These are phyloP conservation scores for Phycomyces nitens DNA, from an alignment of 192 early-diverging fungal species.

Conservation along the genomic window DNA sequence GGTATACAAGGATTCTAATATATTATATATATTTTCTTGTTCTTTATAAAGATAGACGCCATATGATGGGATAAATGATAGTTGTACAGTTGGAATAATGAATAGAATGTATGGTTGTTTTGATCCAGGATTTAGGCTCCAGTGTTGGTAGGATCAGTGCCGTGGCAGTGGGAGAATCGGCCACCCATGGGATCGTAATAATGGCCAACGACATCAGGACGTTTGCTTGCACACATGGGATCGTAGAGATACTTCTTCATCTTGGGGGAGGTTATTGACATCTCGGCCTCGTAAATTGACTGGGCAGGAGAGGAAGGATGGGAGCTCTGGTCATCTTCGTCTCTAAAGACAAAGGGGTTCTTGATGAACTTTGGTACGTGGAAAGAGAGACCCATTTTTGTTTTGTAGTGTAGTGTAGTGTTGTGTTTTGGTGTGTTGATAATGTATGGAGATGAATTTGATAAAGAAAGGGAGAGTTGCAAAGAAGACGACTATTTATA, in stretches of 20 bases:
- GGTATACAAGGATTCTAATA: too few species aligned
- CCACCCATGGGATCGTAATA: slow-evolving; percentile 33
- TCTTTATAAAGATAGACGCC: too few species aligned
- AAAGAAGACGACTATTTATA: not conserved
- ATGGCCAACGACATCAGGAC: slow-evolving; percentile 25
- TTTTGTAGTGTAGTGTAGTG: too few species aligned
- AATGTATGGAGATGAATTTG: not conserved
- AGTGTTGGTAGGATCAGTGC: slow-evolving; percentile 25
- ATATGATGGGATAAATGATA: too few species aligned
- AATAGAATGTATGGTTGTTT: not conserved
- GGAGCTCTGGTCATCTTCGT: slow-evolving; percentile 1
- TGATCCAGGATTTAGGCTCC: slow-evolving; percentile 18
- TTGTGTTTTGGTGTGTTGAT: not conserved
- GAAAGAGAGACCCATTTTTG: slow-evolving; percentile 6
- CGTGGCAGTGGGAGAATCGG: slow-evolving; percentile 1
- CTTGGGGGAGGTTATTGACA: not conserved
- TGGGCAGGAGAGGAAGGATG: slow-evolving; percentile 4
- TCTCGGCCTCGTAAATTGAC: not conserved
- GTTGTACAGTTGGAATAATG: too few species aligned
- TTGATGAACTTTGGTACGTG: slow-evolving; percentile 13
- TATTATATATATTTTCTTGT: too few species aligned
- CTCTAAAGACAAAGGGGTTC: not conserved
- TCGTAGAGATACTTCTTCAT: slow-evolving; percentile 14
- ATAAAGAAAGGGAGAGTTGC: not conserved
- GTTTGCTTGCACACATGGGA: slow-evolving; percentile 24